Evolutionary conservation across 495 filamentous ascomycete species (phyloP), one percentile per base, ranked within the genome.

Genomic region (Penicillium egyptiacum): DNA sequence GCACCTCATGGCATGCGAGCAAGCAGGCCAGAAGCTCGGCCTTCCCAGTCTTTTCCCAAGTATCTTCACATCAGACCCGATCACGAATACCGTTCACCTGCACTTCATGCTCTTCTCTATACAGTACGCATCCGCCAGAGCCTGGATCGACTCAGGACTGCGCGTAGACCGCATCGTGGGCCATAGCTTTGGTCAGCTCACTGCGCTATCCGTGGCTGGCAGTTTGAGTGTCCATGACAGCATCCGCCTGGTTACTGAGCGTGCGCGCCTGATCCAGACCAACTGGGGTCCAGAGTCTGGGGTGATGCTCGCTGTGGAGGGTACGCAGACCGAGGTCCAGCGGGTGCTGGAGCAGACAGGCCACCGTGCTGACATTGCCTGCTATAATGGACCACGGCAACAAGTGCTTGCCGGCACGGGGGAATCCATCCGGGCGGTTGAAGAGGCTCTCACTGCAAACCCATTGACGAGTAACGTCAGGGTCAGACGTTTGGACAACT

Each of bases 171-270:
- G 62, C 0, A 28, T 83, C 1, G 42, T 86, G 22, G 83, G 81
- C 0, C 83, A 84, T 53, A 80, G 75, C 50, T 78, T 86, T 56
- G 83, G 83, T 4, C 66, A 84, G 60, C 63, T 84, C 0, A 78
- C 78, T 11, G 81, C 79, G 0, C 49, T 84, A 1, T 71, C 60
- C 17, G 61, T 85, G 10, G 64, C 75, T 16, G 73, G 69, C 0
- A 52, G 46, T 0, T 31, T 85, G 0, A 62, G 64, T 0, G 63
- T 82, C 0, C 1, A 28, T 0, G 78, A 83, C 42, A 66, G 50
- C 0, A 4, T 81, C 0, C 64, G 64, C 16, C 45, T 83, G n/a
- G 61, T 85, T 10, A 37, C 61, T 4, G 61, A 61, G 0, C 66
- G 82, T 6, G 77, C 82, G 25, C 39, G 39, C 19, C 39, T 41